These are phyloP conservation scores for Chlorella ohadii DNA, from an alignment of 139 green algal genomes.

Conservation along the genomic window DNA sequence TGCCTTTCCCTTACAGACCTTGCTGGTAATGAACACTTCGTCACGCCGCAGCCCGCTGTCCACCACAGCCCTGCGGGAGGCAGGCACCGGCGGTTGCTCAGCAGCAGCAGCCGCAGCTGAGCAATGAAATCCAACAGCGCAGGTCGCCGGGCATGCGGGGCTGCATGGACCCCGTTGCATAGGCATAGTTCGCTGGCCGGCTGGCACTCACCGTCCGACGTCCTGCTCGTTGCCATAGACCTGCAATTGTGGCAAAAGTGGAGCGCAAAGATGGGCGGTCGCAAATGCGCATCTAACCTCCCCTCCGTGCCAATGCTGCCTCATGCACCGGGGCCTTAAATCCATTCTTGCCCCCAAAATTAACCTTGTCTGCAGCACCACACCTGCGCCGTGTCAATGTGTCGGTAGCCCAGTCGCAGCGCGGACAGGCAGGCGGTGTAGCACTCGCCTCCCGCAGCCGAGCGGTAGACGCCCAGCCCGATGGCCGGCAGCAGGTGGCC, in stretches of 20 bases:
- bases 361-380: too few species aligned
- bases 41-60: slow-evolving; percentile 2
- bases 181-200: too few species aligned
- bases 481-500: slow-evolving; percentile 43
- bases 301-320: too few species aligned
- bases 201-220: slow-evolving; percentile 35
- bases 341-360: too few species aligned
- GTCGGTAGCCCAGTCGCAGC: slow-evolving; percentile 51
- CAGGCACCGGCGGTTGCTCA: not conserved
- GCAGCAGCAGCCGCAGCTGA: too few species aligned
- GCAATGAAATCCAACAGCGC: too few species aligned
- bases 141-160: too few species aligned
- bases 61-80: not conserved
- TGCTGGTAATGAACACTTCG: slow-evolving; percentile 66
- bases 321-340: too few species aligned
- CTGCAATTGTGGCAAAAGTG: too few species aligned
- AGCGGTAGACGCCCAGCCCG: slow-evolving; percentile 57
- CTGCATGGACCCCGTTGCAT: too few species aligned
- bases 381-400: slow-evolving; percentile 62
- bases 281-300: too few species aligned
- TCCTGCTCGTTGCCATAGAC: slow-evolving; percentile 61
- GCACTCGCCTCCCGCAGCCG: slow-evolving; percentile 38
- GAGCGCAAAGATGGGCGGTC: too few species aligned
- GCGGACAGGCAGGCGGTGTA: slow-evolving; percentile 44
- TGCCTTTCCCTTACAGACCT: slow-evolving; percentile 14